Percentiles rank a stretch among this genome's conserved stretches.
Conservation (phyloP, 192 early-diverging fungal species). For the Umbelopsis sp. region DNA sequence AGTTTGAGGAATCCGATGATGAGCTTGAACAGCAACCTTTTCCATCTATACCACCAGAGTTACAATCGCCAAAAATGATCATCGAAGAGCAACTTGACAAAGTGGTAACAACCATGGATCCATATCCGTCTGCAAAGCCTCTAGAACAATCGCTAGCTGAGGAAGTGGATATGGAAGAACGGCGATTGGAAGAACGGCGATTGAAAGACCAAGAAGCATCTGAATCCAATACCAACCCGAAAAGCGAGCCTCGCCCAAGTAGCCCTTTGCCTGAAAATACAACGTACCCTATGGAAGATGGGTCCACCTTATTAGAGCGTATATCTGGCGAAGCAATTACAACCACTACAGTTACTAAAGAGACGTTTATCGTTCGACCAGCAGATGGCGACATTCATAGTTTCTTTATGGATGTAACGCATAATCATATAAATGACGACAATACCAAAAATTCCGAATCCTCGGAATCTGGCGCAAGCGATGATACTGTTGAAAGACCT, state of each 20-base stretch:
- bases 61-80: conserved; percentile 38
- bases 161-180: conserved; percentile 17
- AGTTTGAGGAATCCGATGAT: conserved; percentile 45
- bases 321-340: conserved; percentile 26
- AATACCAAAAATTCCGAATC: not conserved
- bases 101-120: conserved; percentile 36
- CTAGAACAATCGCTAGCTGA: conserved; percentile 6
- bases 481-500: conserved; percentile 20
- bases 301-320: conserved; percentile 27
- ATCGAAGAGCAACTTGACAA: conserved; percentile 42
- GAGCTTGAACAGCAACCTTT: conserved; percentile 24
- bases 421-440: conserved; percentile 6
- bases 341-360: conserved; percentile 37
- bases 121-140: conserved; percentile 7
- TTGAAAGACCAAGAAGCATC: not conserved
- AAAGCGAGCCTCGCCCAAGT: not conserved
- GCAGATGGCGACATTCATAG: conserved; percentile 28
- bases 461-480: not conserved
- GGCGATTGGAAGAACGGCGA: conserved; percentile 12
- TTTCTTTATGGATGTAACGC: conserved; percentile 32
- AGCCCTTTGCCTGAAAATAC: conserved; percentile 24
- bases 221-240: not conserved
- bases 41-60: conserved; percentile 24
- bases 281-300: conserved; percentile 30
- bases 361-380: conserved; percentile 38